phyloP scores from a whole-genome alignment of 1,284 basidiomycete species.

The Cystobasidium sp. region DNA sequence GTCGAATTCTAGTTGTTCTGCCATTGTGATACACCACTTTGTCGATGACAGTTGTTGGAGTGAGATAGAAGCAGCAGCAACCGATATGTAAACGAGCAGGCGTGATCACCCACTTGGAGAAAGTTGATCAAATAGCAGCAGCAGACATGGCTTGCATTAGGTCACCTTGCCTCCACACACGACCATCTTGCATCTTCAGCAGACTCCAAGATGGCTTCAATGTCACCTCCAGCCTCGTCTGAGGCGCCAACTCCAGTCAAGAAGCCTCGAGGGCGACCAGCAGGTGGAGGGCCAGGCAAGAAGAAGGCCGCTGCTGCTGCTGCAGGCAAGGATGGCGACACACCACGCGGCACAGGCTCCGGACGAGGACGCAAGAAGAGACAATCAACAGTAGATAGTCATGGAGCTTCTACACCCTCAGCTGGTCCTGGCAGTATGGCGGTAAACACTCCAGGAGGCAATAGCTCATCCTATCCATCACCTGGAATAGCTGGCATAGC shows the following conservation, averaged over 20 bases:
- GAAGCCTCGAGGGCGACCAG: constrained; percentile 18
- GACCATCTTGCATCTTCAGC: neutral
- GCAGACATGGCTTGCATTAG: neutral
- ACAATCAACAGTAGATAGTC: constrained; percentile 20
- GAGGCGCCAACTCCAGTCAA: constrained; percentile 25
- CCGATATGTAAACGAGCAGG: neutral
- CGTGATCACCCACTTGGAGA: neutral
- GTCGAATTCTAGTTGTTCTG: constrained; percentile 39
- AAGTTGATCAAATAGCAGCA: neutral
- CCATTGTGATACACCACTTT: constrained; percentile 8
- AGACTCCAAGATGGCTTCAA: constrained; percentile 17
- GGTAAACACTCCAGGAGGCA: constrained; percentile 12
- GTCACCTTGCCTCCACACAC: neutral
- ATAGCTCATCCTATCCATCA: constrained; percentile 1
- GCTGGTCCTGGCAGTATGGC: neutral
- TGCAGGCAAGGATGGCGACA: constrained; percentile 8
- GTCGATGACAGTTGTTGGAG: too few species aligned
- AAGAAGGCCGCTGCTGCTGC: neutral
- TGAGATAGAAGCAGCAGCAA: neutral
- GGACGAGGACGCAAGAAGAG: constrained; percentile 26
- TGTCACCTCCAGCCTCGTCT: constrained; percentile 29
- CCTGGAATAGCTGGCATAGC: constrained; percentile 7
- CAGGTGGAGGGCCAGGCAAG: constrained; percentile 11
- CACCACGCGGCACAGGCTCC: neutral
- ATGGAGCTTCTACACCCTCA: constrained; percentile 2